Evolutionary conservation across 2,329 filamentous ascomycete species (phyloP).

Genomic region (Fusarium sp.): DNA sequence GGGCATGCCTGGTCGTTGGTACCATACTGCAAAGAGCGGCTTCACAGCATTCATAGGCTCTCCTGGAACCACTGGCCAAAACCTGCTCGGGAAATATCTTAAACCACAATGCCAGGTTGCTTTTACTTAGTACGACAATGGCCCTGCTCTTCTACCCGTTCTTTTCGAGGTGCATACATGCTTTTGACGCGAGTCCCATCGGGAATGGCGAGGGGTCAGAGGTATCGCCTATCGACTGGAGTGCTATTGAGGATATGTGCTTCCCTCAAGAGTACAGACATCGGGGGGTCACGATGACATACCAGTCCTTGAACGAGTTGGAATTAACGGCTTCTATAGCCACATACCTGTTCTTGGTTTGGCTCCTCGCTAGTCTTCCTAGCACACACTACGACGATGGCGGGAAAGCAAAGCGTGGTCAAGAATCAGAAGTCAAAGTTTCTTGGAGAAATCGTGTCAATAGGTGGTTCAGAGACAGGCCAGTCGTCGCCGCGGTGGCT

Average conservation of each 20-base stretch:
- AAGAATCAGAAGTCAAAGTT: background rate
- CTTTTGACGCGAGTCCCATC: slow-evolving; percentile 25
- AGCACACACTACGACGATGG: background rate
- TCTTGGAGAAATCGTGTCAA: slow-evolving; percentile 5
- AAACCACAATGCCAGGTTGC: slow-evolving; percentile 16
- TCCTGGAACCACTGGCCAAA: slow-evolving; percentile 15
- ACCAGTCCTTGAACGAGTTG: slow-evolving; percentile 4
- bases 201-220: slow-evolving; percentile 17
- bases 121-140: slow-evolving; percentile 18
- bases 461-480: slow-evolving; percentile 2
- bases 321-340: slow-evolving; percentile 18
- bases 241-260: slow-evolving; percentile 20
- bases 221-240: slow-evolving; percentile 15
- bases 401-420: background rate
- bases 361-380: slow-evolving; percentile 26
- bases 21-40: slow-evolving; percentile 1
- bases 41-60: slow-evolving; percentile 26
- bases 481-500: background rate
- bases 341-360: slow-evolving; percentile 18
- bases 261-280: background rate
- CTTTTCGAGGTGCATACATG: slow-evolving; percentile 40
- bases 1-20: background rate
- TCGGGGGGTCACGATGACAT: slow-evolving; percentile 7
- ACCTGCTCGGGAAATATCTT: background rate
- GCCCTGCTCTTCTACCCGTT: slow-evolving; percentile 43